These are phyloP conservation scores for Gonapodya prolifera DNA, from an alignment of 192 early-diverging fungal genomes.

Conservation along the genomic window DNA sequence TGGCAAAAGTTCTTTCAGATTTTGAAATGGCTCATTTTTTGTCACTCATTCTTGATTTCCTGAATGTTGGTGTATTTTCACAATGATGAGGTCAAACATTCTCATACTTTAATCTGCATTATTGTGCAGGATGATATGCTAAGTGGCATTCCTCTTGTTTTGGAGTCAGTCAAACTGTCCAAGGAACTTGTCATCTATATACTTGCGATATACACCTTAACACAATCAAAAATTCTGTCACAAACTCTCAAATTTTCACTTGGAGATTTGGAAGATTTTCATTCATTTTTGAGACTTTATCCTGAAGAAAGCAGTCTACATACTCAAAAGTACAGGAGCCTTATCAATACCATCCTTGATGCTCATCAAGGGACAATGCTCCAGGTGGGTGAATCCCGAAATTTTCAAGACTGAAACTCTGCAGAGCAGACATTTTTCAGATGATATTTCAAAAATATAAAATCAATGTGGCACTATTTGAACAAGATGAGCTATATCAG, in stretches of 20 bases:
- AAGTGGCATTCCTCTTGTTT: too few relatives aligned
- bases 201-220: too few relatives aligned
- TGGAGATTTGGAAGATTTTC: background rate
- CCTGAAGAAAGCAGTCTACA: background rate
- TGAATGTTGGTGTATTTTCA: too few relatives aligned
- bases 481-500: background rate
- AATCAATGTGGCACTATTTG: background rate
- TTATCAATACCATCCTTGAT: background rate
- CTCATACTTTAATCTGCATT: too few relatives aligned
- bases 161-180: too few relatives aligned
- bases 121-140: too few relatives aligned
- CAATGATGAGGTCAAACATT: too few relatives aligned
- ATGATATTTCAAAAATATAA: background rate
- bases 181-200: background rate
- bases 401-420: background rate
- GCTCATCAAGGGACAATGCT: background rate
- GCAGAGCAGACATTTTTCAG: background rate
- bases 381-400: background rate
- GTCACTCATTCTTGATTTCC: too few relatives aligned
- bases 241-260: too few relatives aligned
- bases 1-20: too few relatives aligned
- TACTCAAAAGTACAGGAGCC: background rate
- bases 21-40: too few relatives aligned
- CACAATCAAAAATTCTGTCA: too few relatives aligned
- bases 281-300: background rate